A percentile compares a stretch with the other conserved stretches of the same genome.
These are phyloP conservation scores for Phialophora macrospora DNA, from an alignment of 2,329 filamentous ascomycete genomes.

Conservation along the genomic window DNA sequence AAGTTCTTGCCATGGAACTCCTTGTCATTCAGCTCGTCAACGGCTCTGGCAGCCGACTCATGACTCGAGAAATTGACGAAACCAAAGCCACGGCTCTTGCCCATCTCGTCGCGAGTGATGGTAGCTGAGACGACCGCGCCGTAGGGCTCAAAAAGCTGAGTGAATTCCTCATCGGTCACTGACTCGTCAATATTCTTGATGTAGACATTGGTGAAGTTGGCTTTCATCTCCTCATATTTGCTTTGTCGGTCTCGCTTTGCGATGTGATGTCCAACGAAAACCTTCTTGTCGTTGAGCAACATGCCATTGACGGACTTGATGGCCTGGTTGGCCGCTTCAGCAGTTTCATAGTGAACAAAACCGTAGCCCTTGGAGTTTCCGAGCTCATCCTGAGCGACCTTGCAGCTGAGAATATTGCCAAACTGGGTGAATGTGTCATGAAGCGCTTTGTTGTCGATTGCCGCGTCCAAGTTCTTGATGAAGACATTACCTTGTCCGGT, in stretches of 20 bases:
- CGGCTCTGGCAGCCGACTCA: conserved; percentile 81
- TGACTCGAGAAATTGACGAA: conserved; percentile 97
- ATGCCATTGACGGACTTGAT: conserved; percentile 99
- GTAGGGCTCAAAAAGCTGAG: conserved; percentile 85
- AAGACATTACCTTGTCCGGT: conserved; percentile 99
- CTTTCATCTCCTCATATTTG: conserved; percentile 99
- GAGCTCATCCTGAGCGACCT: conserved; percentile 96
- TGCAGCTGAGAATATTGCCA: conserved; percentile 99
- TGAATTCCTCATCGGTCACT: conserved; percentile 91
- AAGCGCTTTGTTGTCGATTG: conserved; percentile 99
- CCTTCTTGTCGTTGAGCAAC: conserved; percentile 99
- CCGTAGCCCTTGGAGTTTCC: conserved; percentile 98
- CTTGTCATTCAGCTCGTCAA: conserved; percentile 88
- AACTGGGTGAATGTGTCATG: conserved; percentile 99
- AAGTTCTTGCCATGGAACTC: conserved; percentile 94
- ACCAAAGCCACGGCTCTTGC: conserved; percentile 93
- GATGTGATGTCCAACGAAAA: conserved; percentile 98
- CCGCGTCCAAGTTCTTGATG: conserved; percentile 99
- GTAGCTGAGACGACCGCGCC: conserved; percentile 96
- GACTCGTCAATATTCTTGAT: conserved; percentile 95
- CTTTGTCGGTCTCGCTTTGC: conserved; percentile 99
- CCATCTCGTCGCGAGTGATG: conserved; percentile 83
- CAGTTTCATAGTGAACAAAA: conserved; percentile 99
- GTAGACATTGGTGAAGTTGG: conserved; percentile 99
- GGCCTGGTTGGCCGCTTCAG: conserved; percentile 92